Evolutionary conservation across 345 rosid species (phyloP), one percentile per base, ranked within the genome.

Genomic region (Pseudoturritis turrita): DNA sequence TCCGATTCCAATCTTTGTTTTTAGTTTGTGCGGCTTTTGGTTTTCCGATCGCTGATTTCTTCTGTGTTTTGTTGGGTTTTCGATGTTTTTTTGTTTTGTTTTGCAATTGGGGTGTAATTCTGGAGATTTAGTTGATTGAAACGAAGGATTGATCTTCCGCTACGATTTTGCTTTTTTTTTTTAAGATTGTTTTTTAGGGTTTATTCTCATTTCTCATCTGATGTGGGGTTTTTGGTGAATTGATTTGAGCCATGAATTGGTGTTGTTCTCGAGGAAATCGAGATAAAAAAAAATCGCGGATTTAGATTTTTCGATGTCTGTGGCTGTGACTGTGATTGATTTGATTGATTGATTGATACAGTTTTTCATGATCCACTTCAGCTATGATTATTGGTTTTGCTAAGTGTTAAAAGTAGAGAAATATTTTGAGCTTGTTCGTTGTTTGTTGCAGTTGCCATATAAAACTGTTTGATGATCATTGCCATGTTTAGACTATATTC

Each of bases 1-100:
- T 82, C 47, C 78, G 75, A 71, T 71, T 72, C 65, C 62, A 69
- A 80, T 84, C 50, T 4, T 7, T 23, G 19, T 13, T 14, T 51
- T 47, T 19, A 14, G 45, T 41, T 26, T 39, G 26, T 45, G 44
- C 72, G 84, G 77, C 78, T 81, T 72, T 79, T 13, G 2, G n/a
- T 71, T 62, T 66, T 15, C 55, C 71, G 47, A 59, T 71, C 50
- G 6, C 26, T 12, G 59, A 57, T 70, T 35, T 17, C 46, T 43
- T 31, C 37, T 5, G 50, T 66, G 52, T 54, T 71, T 74, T 62
- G 19, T 68, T 67, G 76, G 15, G 51, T 62, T 77, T 59, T 37
- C 9, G 15, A 51, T 50, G 14, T 37, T 70, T 31, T 70, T 31
- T 37, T 29, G 1, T 33, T 23, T 3, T 13, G 10, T 35, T 46